phyloP scores from a whole-genome alignment of 495 filamentous ascomycete species.

The Neurospora cerealis region DNA sequence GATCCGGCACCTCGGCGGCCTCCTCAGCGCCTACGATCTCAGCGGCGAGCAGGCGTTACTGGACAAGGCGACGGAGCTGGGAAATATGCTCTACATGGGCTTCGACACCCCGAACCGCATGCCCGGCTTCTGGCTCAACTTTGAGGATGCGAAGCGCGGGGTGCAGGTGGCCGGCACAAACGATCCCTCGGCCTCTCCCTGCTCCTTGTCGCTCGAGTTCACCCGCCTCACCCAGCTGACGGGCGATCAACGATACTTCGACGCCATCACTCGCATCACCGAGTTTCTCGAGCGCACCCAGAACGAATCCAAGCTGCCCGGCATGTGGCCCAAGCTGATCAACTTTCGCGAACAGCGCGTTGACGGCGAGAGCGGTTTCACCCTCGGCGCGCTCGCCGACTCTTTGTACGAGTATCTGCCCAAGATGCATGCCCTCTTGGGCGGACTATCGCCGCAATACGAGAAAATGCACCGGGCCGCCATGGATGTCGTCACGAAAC shows the following conservation, averaged over 20 bases:
- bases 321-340: conserved; percentile 35
- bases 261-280: conserved; percentile 72
- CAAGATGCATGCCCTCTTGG: conserved; percentile 42
- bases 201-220: conserved; percentile 76
- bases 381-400: conserved; percentile 69
- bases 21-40: conserved; percentile 70
- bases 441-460: conserved; percentile 24
- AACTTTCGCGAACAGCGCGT: conserved; percentile 23
- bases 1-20: conserved; percentile 64
- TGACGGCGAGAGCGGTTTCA: conserved; percentile 38
- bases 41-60: conserved; percentile 51
- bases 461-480: conserved; percentile 37
- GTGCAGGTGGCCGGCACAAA: conserved; percentile 51
- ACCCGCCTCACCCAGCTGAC: conserved; percentile 75
- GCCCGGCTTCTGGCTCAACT: conserved; percentile 59
- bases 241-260: conserved; percentile 67
- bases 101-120: conserved; percentile 88
- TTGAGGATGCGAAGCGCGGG: conserved; percentile 69
- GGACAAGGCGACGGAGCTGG: conserved; percentile 69
- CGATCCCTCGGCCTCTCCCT: conserved; percentile 55
- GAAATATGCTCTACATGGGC: conserved; percentile 64
- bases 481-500: conserved; percentile 48
- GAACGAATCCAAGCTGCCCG: conserved; percentile 53
- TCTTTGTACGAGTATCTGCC: conserved; percentile 85
- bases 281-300: conserved; percentile 64